Conservation (phyloP, 202 grass and related monocot genomes). For the Cymbopogon flexuosus region DNA sequence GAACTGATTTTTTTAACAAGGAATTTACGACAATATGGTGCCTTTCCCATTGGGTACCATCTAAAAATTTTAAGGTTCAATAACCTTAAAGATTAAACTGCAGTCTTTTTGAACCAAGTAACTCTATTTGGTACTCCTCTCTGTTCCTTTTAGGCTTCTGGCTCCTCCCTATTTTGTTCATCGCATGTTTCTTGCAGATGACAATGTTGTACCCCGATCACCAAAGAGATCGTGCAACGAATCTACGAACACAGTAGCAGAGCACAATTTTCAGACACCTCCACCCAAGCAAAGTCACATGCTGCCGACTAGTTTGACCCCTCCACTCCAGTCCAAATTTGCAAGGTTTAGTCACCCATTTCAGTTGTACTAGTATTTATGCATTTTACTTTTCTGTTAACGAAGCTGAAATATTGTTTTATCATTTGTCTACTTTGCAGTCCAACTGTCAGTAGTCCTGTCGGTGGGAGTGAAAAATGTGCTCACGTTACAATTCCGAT, state of each 20-base stretch:
- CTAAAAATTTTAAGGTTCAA: background rate
- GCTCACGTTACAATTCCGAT: slow-evolving; percentile 64
- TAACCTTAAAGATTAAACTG: background rate
- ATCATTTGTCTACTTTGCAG: slow-evolving; percentile 42
- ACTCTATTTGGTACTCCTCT: background rate
- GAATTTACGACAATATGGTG: background rate
- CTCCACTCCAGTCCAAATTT: slow-evolving; percentile 78
- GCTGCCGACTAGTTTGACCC: slow-evolving; percentile 41
- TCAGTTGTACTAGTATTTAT: slow-evolving; percentile 15
- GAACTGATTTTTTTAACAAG: background rate
- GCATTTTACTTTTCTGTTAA: slow-evolving; percentile 16
- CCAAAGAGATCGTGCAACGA: slow-evolving; percentile 65
- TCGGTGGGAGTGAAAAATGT: slow-evolving; percentile 63
- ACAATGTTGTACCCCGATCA: slow-evolving; percentile 38
- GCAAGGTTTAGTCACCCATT: slow-evolving; percentile 55
- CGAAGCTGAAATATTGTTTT: slow-evolving; percentile 21
- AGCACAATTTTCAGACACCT: slow-evolving; percentile 59
- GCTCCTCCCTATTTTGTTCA: slow-evolving; percentile 4
- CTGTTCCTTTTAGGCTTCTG: background rate
- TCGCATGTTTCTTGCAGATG: slow-evolving; percentile 46
- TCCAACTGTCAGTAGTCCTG: slow-evolving; percentile 57
- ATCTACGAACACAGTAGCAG: slow-evolving; percentile 47
- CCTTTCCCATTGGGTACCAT: background rate
- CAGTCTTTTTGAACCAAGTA: slow-evolving; percentile 21
- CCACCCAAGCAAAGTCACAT: slow-evolving; percentile 57